Evolutionary conservation across 78 protist species (phyloP).

Genomic region (Bigelowiella natans): DNA sequence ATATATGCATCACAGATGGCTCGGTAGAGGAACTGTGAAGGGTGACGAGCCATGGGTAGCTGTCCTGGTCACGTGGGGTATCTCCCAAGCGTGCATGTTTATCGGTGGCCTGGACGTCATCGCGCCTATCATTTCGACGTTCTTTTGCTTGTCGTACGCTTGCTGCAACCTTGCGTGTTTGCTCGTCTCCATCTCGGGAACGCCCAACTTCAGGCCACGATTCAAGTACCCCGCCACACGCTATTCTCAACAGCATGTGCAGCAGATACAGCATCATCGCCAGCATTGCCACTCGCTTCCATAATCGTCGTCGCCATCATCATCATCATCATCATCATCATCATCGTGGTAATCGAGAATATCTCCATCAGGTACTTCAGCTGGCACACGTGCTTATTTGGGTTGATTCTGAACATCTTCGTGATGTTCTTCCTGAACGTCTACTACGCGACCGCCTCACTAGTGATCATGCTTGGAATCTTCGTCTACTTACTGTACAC

Average conservation of each 20-base stretch:
- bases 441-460: neutral
- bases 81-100: slow-evolving; percentile 12
- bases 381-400: slow-evolving; percentile 27
- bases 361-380: slow-evolving; percentile 27
- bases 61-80: slow-evolving; percentile 14
- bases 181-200: slow-evolving; percentile 12
- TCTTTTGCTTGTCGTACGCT: slow-evolving; percentile 51
- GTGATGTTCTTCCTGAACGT: neutral
- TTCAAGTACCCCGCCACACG: no score
- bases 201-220: slow-evolving; percentile 52
- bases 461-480: neutral
- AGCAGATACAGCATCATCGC: no score
- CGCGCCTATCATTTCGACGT: slow-evolving; percentile 57
- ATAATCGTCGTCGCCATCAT: no score
- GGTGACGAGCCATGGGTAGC: slow-evolving; percentile 44
- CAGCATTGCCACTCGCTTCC: no score
- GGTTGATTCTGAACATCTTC: slow-evolving; percentile 30
- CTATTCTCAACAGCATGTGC: no score
- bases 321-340: no score
- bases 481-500: neutral
- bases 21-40: no score
- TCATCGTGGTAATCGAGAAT: no score
- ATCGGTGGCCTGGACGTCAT: slow-evolving; percentile 48
- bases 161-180: slow-evolving; percentile 60
- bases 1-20: no score